Base-by-base conservation (phyloP, 805 yeast genomes). In the Yamadazyma endophytica region DNA sequence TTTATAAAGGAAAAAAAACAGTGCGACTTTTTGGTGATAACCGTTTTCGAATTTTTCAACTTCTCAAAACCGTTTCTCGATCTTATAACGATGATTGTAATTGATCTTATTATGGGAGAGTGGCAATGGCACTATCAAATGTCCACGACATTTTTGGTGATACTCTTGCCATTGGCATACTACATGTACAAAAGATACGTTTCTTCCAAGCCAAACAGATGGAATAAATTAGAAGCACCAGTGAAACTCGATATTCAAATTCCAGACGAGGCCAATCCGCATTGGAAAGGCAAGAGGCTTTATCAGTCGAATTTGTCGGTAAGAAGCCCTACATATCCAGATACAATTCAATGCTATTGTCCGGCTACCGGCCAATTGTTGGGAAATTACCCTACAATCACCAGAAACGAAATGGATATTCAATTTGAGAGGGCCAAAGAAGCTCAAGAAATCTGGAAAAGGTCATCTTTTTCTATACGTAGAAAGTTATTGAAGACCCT, bases 291-390 rank as follows among this genome's bases (percentile, higher is more conserved):
- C 5, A 82, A 77, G 46, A 65, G 96, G 31, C 64, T 86, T 20
- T 73, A 75, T 31, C 80, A 87, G 0, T 61, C 69, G 1, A 53
- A 55, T 33, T 72, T 82, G 9, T 63, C 77, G 9, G 66, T 85
- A 3, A 61, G 63, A 28, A 74, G 75, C 35, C 70, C 72, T 2
- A 73, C 71, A 15, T 88, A 82, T 32, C 84, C 90, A 2, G 68
- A 63, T 13, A 66, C 58, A 42, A 84, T 90, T 39, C 89, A 86
- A 50, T 77, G 89, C 39, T 82, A 85, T 54, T 90, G 98, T 60
- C 98, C 98, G 3, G 96, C 97, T 0, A 92, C 97, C 0, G 94
- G 96, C 20, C 96, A 87, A 58, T 79, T 64, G 40, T 64, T 90
- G 42, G 97, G 96, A 1, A 68, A 78, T 14, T 80, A 79, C 45